Conservation (phyloP, 2,329 filamentous ascomycete species). For the Dactylonectria macrodidyma region DNA sequence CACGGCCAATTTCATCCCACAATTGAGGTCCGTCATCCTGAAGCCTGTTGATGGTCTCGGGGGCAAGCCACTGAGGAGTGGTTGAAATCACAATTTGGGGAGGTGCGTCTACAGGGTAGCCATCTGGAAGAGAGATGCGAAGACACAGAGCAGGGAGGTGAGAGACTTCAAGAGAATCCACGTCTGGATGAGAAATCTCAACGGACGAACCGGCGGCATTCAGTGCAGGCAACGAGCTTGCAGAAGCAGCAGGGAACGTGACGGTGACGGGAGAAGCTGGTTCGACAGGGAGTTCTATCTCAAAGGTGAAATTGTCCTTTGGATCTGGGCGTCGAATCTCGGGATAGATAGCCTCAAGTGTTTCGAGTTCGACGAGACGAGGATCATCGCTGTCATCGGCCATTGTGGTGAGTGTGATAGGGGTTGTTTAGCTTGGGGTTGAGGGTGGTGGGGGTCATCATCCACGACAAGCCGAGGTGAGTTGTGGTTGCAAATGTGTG, state of each 20-base stretch:
- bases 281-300: constrained; percentile 71
- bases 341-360: constrained; percentile 76
- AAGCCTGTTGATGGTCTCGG: constrained; percentile 62
- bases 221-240: constrained; percentile 35
- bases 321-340: constrained; percentile 67
- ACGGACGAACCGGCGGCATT: constrained; percentile 20
- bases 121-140: constrained; percentile 67
- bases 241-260: constrained; percentile 65
- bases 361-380: constrained; percentile 71
- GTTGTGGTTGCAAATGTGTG: neutral
- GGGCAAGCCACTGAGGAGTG: constrained; percentile 70
- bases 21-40: constrained; percentile 65
- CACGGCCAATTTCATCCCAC: constrained; percentile 75
- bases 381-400: constrained; percentile 64
- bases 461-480: constrained; percentile 20
- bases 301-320: constrained; percentile 63
- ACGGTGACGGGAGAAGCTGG: constrained; percentile 70
- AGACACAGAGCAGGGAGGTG: constrained; percentile 73
- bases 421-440: constrained; percentile 28
- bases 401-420: constrained; percentile 44
- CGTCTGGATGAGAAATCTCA: constrained; percentile 40
- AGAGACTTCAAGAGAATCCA: constrained; percentile 65
- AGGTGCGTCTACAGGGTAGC: constrained; percentile 69
- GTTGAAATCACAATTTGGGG: constrained; percentile 68
- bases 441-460: constrained; percentile 39